Conservation (phyloP, 345 rosid genomes). For the Nephelium lappaceum region DNA sequence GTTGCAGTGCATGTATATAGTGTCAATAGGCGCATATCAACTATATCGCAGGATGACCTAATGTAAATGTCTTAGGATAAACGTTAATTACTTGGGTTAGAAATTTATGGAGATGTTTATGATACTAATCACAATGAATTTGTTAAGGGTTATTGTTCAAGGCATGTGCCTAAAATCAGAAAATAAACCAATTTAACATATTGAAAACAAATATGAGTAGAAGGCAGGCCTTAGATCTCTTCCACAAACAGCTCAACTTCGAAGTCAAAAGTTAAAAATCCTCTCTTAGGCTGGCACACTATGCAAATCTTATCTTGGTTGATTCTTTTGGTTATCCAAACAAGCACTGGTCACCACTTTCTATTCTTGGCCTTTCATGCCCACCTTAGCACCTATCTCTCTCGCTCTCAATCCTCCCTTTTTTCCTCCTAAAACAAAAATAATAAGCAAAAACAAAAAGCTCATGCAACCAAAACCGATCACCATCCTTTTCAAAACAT, state of each 20-base stretch:
- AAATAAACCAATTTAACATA: background rate
- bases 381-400: constrained; percentile 7
- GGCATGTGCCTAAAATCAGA: constrained; percentile 2
- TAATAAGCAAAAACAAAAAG: background rate
- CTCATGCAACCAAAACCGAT: constrained; percentile 12
- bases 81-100: too few relatives aligned
- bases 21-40: too few relatives aligned
- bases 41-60: too few relatives aligned
- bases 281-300: background rate
- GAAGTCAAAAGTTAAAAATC: background rate
- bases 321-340: background rate
- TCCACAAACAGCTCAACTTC: constrained; percentile 16
- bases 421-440: constrained; percentile 1
- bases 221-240: constrained; percentile 28
- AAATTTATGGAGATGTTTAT: too few relatives aligned
- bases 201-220: background rate
- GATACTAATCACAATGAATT: background rate
- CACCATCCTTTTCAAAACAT: constrained; percentile 5
- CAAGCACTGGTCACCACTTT: constrained; percentile 9
- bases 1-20: too few relatives aligned
- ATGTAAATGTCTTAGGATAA: too few relatives aligned
- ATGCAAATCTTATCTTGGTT: background rate
- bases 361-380: constrained; percentile 42
- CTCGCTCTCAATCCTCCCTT: constrained; percentile 19
- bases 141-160: background rate